A percentile compares a stretch with the other conserved stretches of the same genome.
Evolutionary conservation across 2,329 filamentous ascomycete genomes (phyloP).

Genomic region (Penicillium sp.): DNA sequence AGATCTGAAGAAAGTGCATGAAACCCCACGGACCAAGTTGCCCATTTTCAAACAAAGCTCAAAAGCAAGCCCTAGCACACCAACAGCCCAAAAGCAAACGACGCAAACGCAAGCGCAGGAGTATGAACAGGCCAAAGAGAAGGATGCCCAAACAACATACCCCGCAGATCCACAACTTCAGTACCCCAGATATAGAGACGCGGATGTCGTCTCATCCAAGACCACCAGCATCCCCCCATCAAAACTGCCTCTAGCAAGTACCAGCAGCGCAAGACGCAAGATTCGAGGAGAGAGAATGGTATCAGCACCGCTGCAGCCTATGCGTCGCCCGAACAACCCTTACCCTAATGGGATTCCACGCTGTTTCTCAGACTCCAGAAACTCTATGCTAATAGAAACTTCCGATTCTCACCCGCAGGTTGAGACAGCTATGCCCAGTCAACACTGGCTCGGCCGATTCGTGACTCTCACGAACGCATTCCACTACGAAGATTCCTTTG

Average conservation of each 20-base stretch:
- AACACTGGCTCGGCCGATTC: conserved; percentile 41
- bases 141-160: not conserved
- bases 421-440: conserved; percentile 27
- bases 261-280: conserved; percentile 17
- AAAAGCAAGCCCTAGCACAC: not conserved
- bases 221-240: not conserved
- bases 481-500: conserved; percentile 39
- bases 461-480: conserved; percentile 36
- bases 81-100: not conserved
- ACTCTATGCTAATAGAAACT: conserved; percentile 16
- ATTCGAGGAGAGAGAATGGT: conserved; percentile 23
- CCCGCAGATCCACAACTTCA: not conserved
- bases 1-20: conserved; percentile 7
- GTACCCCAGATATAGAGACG: not conserved
- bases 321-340: not conserved
- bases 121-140: conserved; percentile 5
- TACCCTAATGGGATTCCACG: not conserved
- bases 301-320: conserved; percentile 6
- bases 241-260: not conserved
- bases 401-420: conserved; percentile 25
- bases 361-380: not conserved
- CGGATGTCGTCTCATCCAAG: not conserved
- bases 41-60: not conserved
- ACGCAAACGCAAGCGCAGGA: not conserved
- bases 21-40: not conserved